phyloP scores from a whole-genome alignment of 2,329 filamentous ascomycete genomes.

The Ophiocordyceps australis region DNA sequence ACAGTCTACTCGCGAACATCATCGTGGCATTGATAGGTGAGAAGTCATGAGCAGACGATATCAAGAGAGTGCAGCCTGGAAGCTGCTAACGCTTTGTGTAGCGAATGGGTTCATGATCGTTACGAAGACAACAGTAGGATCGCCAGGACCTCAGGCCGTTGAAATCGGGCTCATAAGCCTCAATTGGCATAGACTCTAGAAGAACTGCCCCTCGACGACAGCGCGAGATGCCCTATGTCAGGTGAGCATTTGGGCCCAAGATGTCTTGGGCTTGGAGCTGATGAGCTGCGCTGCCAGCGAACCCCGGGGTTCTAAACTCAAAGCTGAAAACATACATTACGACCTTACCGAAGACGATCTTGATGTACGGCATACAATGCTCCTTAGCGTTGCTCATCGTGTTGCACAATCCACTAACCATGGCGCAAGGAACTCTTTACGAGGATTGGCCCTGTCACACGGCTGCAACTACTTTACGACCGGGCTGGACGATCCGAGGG shows the following conservation, averaged over 20 bases:
- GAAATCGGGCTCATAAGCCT: slow-evolving; percentile 6
- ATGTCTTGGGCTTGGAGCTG: no score
- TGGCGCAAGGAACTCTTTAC: slow-evolving; percentile 53
- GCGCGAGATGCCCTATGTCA: no score
- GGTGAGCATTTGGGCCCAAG: no score
- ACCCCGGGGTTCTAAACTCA: slow-evolving; percentile 47
- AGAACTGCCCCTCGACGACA: slow-evolving; percentile 20
- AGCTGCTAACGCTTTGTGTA: no score
- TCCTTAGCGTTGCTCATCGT: no score
- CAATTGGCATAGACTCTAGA: slow-evolving; percentile 22
- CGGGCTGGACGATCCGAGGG: slow-evolving; percentile 78
- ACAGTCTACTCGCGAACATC: no score
- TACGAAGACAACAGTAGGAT: slow-evolving; percentile 54
- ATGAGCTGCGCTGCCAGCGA: slow-evolving; percentile 18
- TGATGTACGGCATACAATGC: no score
- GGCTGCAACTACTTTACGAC: slow-evolving; percentile 63
- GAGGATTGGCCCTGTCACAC: slow-evolving; percentile 54
- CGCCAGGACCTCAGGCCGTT: not conserved
- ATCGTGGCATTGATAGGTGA: no score
- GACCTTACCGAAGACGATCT: slow-evolving; percentile 76
- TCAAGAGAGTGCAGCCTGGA: no score
- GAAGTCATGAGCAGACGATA: no score
- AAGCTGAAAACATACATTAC: slow-evolving; percentile 83
- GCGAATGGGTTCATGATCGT: slow-evolving; percentile 90
- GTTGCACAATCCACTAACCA: slow-evolving; percentile 7